Base-by-base conservation (phyloP, 768 basidiomycete genomes). In the Phaeotremella skinneri region DNA sequence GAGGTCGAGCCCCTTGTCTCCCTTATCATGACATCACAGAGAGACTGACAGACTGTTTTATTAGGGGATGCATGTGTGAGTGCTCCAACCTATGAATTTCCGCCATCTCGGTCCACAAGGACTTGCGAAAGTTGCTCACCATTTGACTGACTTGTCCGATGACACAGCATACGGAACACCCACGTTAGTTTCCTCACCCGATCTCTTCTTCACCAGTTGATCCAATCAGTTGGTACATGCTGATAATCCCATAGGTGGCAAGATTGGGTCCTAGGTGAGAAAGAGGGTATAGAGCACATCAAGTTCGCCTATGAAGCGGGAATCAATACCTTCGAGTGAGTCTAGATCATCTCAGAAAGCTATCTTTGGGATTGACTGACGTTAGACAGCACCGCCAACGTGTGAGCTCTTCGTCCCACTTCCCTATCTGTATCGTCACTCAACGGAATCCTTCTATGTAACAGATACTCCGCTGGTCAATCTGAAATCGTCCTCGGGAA, bases 401-500 rank as follows among this genome's bases (percentile, higher is more conserved):
- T 45, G 43, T 45, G 21, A 13, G 43, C 23, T 13, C 34, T 7
- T 7, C 9, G 7, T 37, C 34, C 7, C 6, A 13, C 13, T 7
- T 20, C 21, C 9, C 43, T 45, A 13, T 45, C 7, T 7, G 6
- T 23, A 21, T 45, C 9, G 6, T 45, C 13, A 45, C 7, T 14
- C 21, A 21, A 45, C 43, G 37, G 37, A 9, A n/a, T 39, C n/a
- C 11, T 9, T 39, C 37, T 9, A 39, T 4, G 11, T 6, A 7
- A 30, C 32, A 62, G 61, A 0, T 67, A 67, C 47, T 63, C 66
- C 32, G 62, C 55, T 29, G 66, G 66, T 32, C 55, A 50, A 13
- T 63, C 62, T 21, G 66, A 67, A 41, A 70, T 82, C 48, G 80
- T 88, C 47, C 79, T 88, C 16, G 88, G 87, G 9, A 85, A 86